These are phyloP conservation scores for Staphylotrichum tortipilum DNA, from an alignment of 495 filamentous ascomycete species.

Conservation along the genomic window DNA sequence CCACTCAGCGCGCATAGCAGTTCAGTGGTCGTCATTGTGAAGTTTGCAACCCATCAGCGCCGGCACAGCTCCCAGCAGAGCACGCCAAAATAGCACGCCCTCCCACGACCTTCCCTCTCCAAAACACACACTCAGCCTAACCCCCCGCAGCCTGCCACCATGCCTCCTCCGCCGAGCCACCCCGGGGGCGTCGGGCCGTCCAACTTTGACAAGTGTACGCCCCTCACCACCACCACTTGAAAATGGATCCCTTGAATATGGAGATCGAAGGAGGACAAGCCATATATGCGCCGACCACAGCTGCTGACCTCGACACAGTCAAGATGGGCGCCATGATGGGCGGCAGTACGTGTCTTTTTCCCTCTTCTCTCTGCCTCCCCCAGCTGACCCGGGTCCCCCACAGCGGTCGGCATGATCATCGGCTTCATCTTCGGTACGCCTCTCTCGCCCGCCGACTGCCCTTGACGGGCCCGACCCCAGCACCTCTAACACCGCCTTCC, in stretches of 20 bases:
- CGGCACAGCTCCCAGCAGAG: too few relatives aligned
- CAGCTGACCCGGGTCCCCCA: slow-evolving; percentile 6
- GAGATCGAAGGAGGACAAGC: too few relatives aligned
- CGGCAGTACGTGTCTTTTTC: slow-evolving; percentile 58
- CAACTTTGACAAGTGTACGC: slow-evolving; percentile 82
- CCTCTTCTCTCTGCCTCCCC: neutral
- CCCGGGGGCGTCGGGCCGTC: slow-evolving; percentile 55
- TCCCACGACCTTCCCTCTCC: too few relatives aligned
- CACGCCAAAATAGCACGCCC: too few relatives aligned
- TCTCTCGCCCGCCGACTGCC: neutral
- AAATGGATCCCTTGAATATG: too few relatives aligned
- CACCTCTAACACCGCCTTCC: slow-evolving; percentile 22
- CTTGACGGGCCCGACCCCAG: neutral
- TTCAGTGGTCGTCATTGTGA: too few relatives aligned
- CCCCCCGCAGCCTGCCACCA: slow-evolving; percentile 19
- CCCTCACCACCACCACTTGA: neutral
- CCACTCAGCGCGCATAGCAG: neutral
- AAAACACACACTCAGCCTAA: too few relatives aligned
- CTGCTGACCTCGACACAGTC: slow-evolving; percentile 47
- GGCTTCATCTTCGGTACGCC: slow-evolving; percentile 88
- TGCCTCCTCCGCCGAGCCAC: slow-evolving; percentile 41
- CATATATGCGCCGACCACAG: neutral
- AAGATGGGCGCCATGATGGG: slow-evolving; percentile 99
- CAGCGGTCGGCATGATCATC: slow-evolving; percentile 91
- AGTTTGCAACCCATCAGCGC: too few relatives aligned